Evolutionary conservation across 2,329 filamentous ascomycete species (phyloP).

Genomic region (Fusarium poae): DNA sequence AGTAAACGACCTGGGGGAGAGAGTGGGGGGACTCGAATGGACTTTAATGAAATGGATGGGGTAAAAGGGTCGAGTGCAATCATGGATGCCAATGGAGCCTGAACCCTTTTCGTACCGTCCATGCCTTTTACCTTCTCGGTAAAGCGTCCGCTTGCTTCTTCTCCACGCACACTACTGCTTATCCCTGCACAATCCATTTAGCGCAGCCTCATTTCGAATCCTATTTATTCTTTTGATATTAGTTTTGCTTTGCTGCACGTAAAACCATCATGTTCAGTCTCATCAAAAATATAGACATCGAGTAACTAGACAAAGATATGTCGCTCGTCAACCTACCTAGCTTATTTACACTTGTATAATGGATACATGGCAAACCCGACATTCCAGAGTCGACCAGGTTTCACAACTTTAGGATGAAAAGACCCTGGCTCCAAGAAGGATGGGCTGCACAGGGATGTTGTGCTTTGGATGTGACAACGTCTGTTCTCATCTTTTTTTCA

Average conservation of each 20-base stretch:
- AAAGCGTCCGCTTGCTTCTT: constrained; percentile 41
- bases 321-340: not conserved
- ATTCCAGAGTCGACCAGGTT: not conserved
- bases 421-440: constrained; percentile 28
- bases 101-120: constrained; percentile 40
- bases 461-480: constrained; percentile 38
- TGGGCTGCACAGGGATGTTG: constrained; percentile 33
- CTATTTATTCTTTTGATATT: constrained; percentile 3
- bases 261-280: constrained; percentile 3
- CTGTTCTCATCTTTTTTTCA: constrained; percentile 23
- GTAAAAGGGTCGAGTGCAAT: constrained; percentile 13
- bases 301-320: not conserved
- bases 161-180: constrained; percentile 37
- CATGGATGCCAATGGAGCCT: constrained; percentile 24
- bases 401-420: constrained; percentile 8
- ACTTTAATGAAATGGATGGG: constrained; percentile 36
- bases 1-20: constrained; percentile 39
- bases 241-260: not conserved
- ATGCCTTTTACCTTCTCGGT: constrained; percentile 34
- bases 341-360: too few relatives aligned
- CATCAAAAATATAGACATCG: not conserved
- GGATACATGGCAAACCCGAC: not conserved
- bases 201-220: constrained; percentile 42
- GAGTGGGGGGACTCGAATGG: constrained; percentile 38
- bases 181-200: constrained; percentile 40